These are phyloP conservation scores for Cudoniella acicularis DNA, from an alignment of 495 filamentous ascomycete species.

Conservation along the genomic window DNA sequence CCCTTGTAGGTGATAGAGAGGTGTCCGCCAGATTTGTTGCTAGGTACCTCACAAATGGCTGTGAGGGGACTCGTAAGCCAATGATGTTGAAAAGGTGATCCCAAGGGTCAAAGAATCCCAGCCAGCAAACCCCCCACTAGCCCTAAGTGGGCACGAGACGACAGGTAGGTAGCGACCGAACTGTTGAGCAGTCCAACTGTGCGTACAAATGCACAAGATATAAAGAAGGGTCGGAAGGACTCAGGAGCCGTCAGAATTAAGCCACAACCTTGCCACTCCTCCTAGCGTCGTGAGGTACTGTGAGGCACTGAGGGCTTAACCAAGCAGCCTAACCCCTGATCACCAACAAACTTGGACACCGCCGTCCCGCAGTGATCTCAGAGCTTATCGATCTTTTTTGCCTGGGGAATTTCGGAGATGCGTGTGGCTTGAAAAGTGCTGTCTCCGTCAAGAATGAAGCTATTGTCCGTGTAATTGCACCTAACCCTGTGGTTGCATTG, in stretches of 20 bases:
- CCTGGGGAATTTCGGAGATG: not conserved
- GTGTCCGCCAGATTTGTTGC: not conserved
- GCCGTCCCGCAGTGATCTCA: constrained; percentile 12
- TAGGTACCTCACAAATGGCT: not conserved
- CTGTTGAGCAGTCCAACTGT: not conserved
- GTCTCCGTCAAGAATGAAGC: not conserved
- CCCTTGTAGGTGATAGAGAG: not conserved
- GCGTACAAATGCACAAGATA: not conserved
- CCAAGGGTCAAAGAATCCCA: not conserved
- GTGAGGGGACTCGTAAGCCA: not conserved
- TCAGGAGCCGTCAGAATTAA: not conserved
- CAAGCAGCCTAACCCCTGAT: not conserved
- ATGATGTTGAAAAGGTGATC: not conserved
- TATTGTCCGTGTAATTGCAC: not conserved
- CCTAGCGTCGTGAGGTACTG: not conserved
- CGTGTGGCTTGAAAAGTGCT: not conserved
- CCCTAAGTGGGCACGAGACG: not conserved
- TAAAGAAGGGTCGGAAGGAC: not conserved
- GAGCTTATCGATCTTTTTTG: constrained; percentile 6
- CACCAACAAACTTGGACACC: not conserved
- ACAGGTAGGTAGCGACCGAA: not conserved
- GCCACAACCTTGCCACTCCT: not conserved
- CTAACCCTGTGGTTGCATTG: not conserved
- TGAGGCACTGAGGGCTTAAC: not conserved
- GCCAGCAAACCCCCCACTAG: not conserved